Evolutionary conservation across 192 early-diverging fungal genomes (phyloP), one percentile per base, ranked within the genome.

Genomic region (Coemansia sp.): DNA sequence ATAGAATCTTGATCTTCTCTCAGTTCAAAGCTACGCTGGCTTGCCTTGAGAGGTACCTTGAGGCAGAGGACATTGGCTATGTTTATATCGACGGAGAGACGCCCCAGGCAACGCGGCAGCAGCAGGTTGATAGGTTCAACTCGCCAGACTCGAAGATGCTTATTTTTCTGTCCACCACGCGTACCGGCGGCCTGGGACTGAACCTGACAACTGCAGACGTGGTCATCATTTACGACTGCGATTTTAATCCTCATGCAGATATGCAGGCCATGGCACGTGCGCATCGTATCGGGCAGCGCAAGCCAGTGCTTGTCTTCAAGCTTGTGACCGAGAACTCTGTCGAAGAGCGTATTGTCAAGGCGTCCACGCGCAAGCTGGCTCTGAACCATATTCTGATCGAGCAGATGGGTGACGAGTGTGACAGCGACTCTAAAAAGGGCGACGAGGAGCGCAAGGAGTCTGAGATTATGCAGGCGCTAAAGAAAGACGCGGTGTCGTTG

Each of bases 331-430:
- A 96, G 70, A 95, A 92, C 57, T 94, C 95, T 0, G 96, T 96
- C 64, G 98, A 99, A 72, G 96, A 99, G 79, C 92, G 96, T 34
- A 95, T 99, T 55, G 85, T 98, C 51, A 94, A 96, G 68, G 87
- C 93, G 7, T 96, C 96, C 2, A 98, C 96, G 67, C 86, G 93
- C 64, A 99, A 99, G 79, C 96, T 98, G 91, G 92, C 97, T 2
- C 85, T 99, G 5, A 95, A 97, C 80, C 96, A 98, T 76, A 89
- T 90, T 66, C 91, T 99, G 65, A 98, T 99, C 71, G 94, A 95
- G 73, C 90, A 88, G 64, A 95, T 98, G 39, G 61, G 41, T 45
- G 45, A 51, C 8, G 41, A 22, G 7, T 7, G 2, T 9, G 94
- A 22, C 20, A 34, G 8, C 17, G 39, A 15, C 45, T 5, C 45